These are phyloP conservation scores for Tolypocladium capitatum DNA, from an alignment of 2,329 filamentous ascomycete genomes.

Conservation along the genomic window DNA sequence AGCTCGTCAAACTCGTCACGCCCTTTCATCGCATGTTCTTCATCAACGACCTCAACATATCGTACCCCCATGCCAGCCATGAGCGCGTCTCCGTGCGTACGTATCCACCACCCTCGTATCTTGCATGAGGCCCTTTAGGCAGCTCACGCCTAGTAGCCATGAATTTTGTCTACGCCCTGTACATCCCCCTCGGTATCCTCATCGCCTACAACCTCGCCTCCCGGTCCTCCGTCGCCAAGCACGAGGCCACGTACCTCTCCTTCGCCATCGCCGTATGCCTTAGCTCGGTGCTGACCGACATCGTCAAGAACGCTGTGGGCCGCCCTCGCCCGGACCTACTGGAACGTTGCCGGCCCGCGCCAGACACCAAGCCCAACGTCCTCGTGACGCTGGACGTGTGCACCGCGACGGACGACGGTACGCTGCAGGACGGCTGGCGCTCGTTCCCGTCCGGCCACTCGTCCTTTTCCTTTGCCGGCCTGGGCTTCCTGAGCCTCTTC, in stretches of 20 bases:
- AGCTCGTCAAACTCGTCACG: slow-evolving; percentile 35
- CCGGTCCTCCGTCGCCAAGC: slow-evolving; percentile 58
- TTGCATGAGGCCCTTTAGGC: background rate
- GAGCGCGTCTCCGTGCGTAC: slow-evolving; percentile 71
- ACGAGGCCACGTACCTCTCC: slow-evolving; percentile 74
- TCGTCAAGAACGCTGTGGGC: slow-evolving; percentile 80
- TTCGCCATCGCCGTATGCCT: slow-evolving; percentile 66
- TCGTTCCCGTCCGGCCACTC: slow-evolving; percentile 73
- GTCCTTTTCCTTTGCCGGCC: slow-evolving; percentile 64
- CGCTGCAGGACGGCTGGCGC: slow-evolving; percentile 70
- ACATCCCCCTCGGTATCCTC: slow-evolving; percentile 55
- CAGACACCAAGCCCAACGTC: slow-evolving; percentile 30
- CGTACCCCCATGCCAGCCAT: slow-evolving; percentile 71
- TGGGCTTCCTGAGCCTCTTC: slow-evolving; percentile 62
- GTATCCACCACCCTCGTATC: slow-evolving; percentile 14
- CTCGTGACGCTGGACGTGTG: slow-evolving; percentile 58
- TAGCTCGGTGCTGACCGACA: slow-evolving; percentile 72
- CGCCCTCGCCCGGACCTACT: slow-evolving; percentile 51
- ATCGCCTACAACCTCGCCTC: slow-evolving; percentile 49
- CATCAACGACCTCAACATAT: slow-evolving; percentile 70
- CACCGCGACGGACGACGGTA: slow-evolving; percentile 55
- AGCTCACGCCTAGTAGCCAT: slow-evolving; percentile 30
- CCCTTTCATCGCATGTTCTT: slow-evolving; percentile 95
- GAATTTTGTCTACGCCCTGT: slow-evolving; percentile 68
- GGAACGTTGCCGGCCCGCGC: slow-evolving; percentile 64